Conservation (phyloP, 176 grass and related monocot genomes). For the Eleusine indica region DNA sequence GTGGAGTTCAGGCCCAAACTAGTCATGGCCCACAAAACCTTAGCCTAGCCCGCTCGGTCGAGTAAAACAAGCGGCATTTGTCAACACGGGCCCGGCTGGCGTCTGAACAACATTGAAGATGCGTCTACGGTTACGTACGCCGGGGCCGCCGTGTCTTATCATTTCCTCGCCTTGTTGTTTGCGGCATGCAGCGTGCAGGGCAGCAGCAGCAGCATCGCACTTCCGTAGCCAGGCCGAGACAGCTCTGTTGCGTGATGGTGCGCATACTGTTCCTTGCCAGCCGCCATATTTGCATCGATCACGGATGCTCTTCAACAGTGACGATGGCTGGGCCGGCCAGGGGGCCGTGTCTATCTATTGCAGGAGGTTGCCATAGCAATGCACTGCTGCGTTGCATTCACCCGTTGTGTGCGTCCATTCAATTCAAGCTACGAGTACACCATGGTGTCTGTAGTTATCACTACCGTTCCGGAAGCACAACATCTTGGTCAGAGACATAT, state of each 20-base stretch:
- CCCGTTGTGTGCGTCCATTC: neutral
- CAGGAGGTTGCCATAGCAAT: neutral
- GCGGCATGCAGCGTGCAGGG: neutral
- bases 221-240: neutral
- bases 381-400: neutral
- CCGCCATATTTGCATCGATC: neutral
- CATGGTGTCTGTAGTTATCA: neutral
- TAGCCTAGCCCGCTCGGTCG: neutral
- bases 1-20: neutral
- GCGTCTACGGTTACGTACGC: neutral
- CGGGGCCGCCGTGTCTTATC: constrained; percentile 4
- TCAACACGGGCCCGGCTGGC: neutral
- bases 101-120: constrained; percentile 11
- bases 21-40: too few relatives aligned
- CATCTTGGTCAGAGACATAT: neutral
- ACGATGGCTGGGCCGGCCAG: neutral
- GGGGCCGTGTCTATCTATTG: neutral
- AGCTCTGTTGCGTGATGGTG: constrained; percentile 33
- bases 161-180: constrained; percentile 5
- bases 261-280: constrained; percentile 18
- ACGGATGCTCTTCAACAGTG: constrained; percentile 23
- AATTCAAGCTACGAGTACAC: neutral
- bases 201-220: neutral
- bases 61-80: neutral
- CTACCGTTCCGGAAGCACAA: too few relatives aligned